Base-by-base conservation (phyloP, 164 flowering plant genomes). In the Aristolochia fimbriata region DNA sequence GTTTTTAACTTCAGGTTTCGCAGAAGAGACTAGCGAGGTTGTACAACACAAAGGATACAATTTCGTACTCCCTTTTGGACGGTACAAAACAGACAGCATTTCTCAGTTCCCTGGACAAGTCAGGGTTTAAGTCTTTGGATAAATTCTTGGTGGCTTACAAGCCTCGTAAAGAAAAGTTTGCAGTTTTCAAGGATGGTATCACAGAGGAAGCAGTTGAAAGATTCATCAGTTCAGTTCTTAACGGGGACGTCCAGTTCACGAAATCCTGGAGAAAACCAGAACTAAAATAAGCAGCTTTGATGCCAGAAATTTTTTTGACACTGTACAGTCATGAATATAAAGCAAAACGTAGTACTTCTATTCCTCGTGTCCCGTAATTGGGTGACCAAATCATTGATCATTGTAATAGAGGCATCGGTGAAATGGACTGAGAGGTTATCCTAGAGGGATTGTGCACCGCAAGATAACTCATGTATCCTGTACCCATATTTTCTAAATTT, bases 21-120 rank as follows among this genome's bases (percentile, higher is more conserved):
- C 87, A 86, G 73, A 92, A 87, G 65, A 65, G 88, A 22, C 65
- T 85, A 43, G 74, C 83, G n/a, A 83, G 98, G 73, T 66, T 70
- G 15, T 74, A 71, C 17, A 67, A 77, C 24, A 67, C 82, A 0
- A 76, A 68, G 58, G 83, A 83, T 66, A 57, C 87, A 14, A 62
- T 89, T 49, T 77, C 88, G 0, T 89, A 83, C 37, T 59, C 77
- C 21, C 78, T 92, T 31, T 61, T 92, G 66, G 96, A 92, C 71
- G 91, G 85, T n/a, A 57, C 74, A 21, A 86, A 82, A 73, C 88
- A 87, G 50, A 58, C 76, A 45, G 57, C 75, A n/a, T 89, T 93
- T 63, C 68, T 89, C 22, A 69, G 71, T n/a, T 78, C 94, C 22
- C 76, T 93, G 47, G 88, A 83, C 55, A 81, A 74, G 62, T 66